phyloP scores from a whole-genome alignment of 2,329 filamentous ascomycete species.

The Trematosphaeria pertusa region DNA sequence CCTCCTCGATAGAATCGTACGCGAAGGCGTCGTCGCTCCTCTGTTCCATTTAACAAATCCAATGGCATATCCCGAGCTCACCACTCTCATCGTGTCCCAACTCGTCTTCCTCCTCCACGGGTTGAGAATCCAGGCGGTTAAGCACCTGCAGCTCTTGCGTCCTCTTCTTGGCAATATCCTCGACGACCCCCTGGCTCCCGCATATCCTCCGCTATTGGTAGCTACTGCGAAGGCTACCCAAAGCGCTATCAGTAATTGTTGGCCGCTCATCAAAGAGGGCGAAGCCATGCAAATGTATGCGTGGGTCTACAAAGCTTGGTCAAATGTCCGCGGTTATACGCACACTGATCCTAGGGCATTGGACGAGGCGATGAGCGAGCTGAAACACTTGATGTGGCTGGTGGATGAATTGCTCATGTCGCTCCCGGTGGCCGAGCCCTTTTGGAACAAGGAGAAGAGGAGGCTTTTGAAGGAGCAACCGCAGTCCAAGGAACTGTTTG shows the following conservation, averaged over 20 bases:
- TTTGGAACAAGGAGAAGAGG: neutral
- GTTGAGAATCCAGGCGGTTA: constrained; percentile 68
- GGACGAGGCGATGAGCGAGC: neutral
- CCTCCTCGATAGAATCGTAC: constrained; percentile 54
- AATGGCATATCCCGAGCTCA: constrained; percentile 62
- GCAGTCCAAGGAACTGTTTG: too few species aligned
- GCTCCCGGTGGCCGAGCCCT: too few species aligned
- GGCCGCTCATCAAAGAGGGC: neutral
- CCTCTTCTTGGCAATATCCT: constrained; percentile 71
- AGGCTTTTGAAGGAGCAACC: neutral
- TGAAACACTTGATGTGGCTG: neutral
- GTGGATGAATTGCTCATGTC: neutral
- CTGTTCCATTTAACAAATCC: constrained; percentile 61
- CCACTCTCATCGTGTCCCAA: constrained; percentile 62
- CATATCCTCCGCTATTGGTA: neutral
- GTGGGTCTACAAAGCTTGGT: constrained; percentile 1
- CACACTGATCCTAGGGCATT: neutral
- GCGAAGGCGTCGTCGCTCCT: constrained; percentile 52
- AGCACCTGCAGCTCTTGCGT: constrained; percentile 74
- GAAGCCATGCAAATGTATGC: neutral
- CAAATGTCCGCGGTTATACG: neutral
- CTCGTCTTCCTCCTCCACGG: constrained; percentile 59
- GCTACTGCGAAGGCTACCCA: constrained; percentile 1
- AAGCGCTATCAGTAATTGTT: neutral
- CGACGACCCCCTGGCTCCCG: constrained; percentile 61